phyloP scores from a whole-genome alignment of 306 rosid species.

The Astragalus membranaceus region DNA sequence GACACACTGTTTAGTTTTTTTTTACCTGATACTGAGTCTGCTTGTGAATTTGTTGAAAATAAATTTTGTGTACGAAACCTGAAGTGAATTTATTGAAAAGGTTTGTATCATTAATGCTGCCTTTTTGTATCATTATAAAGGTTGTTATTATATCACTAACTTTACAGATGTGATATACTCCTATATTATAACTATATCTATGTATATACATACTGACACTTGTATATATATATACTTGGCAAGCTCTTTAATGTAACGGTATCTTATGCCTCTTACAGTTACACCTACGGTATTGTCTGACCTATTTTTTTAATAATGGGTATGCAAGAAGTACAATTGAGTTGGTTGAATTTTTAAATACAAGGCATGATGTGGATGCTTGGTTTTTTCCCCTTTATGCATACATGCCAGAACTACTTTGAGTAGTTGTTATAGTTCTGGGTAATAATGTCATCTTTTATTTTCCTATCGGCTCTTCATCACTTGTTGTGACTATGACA shows the following conservation, averaged over 20 bases:
- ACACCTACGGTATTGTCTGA: background rate
- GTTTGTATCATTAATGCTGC: background rate
- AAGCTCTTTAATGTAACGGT: background rate
- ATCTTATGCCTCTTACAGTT: background rate
- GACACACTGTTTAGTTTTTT: background rate
- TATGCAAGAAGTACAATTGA: background rate
- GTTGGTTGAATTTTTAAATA: background rate
- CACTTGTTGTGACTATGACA: background rate
- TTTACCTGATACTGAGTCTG: background rate
- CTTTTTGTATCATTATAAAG: background rate
- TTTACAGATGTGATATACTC: background rate
- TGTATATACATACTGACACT: background rate
- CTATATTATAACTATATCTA: background rate
- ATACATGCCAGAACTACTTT: background rate
- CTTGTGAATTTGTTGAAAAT: background rate
- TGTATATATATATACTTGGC: background rate
- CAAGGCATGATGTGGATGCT: background rate
- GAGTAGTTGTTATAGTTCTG: slow-evolving; percentile 6
- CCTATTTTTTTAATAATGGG: background rate
- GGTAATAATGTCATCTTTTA: background rate
- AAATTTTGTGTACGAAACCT: background rate
- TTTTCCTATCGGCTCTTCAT: background rate
- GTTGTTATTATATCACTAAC: background rate
- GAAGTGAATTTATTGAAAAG: background rate
- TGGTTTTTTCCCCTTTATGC: background rate